These are phyloP conservation scores for Orbilia blumenaviensis DNA, from an alignment of 2,329 filamentous ascomycete genomes.

Conservation along the genomic window DNA sequence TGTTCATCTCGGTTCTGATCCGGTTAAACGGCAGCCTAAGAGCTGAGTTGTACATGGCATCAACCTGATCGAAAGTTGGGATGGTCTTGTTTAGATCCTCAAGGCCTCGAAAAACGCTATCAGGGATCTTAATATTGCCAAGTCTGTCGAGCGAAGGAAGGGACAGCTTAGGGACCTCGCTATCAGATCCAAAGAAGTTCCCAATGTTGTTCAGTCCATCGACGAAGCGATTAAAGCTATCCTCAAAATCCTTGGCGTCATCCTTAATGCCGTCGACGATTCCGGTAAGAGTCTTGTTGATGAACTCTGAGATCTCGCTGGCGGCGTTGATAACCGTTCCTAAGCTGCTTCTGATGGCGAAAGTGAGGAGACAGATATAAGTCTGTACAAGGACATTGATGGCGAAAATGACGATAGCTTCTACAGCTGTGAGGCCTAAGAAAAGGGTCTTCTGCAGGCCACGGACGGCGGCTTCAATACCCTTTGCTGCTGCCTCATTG, in stretches of 20 bases:
- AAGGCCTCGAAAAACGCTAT: slow-evolving; percentile 67
- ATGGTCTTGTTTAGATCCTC: slow-evolving; percentile 78
- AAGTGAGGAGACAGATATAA: slow-evolving; percentile 86
- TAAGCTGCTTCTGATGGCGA: slow-evolving; percentile 81
- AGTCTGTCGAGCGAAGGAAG: slow-evolving; percentile 73
- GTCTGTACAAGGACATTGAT: slow-evolving; percentile 91
- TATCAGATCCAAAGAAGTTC: slow-evolving; percentile 63
- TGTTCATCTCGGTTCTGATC: slow-evolving; percentile 73
- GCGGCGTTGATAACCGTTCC: slow-evolving; percentile 73
- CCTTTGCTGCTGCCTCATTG: slow-evolving; percentile 81
- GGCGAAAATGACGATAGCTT: slow-evolving; percentile 87
- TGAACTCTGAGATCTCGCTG: slow-evolving; percentile 69
- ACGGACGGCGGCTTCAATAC: slow-evolving; percentile 80
- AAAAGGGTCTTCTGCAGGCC: slow-evolving; percentile 81
- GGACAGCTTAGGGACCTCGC: slow-evolving; percentile 68
- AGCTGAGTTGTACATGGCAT: slow-evolving; percentile 74
- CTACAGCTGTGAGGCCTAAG: slow-evolving; percentile 81
- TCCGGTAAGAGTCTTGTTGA: slow-evolving; percentile 67
- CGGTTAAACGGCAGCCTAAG: slow-evolving; percentile 83
- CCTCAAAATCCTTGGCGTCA: slow-evolving; percentile 62
- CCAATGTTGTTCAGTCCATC: slow-evolving; percentile 69
- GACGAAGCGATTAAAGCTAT: slow-evolving; percentile 66
- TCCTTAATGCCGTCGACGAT: slow-evolving; percentile 65
- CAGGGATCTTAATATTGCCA: slow-evolving; percentile 74
- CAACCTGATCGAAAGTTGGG: slow-evolving; percentile 83